Evolutionary conservation across 768 basidiomycete species (phyloP).

Genomic region (Lactifluus hygrophoroides): DNA sequence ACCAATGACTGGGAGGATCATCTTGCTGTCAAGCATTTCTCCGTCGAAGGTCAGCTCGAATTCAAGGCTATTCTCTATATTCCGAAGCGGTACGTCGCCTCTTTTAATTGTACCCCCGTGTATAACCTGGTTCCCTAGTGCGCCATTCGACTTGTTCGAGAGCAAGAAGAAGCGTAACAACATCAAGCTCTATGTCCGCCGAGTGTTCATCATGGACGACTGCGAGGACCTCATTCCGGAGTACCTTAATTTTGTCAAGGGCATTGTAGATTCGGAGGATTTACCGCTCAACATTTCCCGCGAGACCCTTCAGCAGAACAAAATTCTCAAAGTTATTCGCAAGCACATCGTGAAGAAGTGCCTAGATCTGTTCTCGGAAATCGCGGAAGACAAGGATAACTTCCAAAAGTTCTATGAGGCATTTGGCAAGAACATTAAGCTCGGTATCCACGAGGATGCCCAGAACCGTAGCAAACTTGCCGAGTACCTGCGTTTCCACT

Average conservation of each 20-base stretch:
- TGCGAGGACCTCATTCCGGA: conserved; percentile 99
- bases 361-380: conserved; percentile 89
- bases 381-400: conserved; percentile 99
- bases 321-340: conserved; percentile 99
- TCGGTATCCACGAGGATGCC: conserved; percentile 98
- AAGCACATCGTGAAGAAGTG: conserved; percentile 99
- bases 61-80: conserved; percentile 99
- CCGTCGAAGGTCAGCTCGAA: conserved; percentile 99
- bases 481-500: conserved; percentile 97
- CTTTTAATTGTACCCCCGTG: conserved; percentile 7
- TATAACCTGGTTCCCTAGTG: conserved; percentile 37
- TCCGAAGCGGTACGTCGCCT: conserved; percentile 71
- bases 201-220: conserved; percentile 99
- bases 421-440: conserved; percentile 99
- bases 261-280: conserved; percentile 99
- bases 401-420: conserved; percentile 95
- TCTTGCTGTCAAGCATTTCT: conserved; percentile 99
- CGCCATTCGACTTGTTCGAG: conserved; percentile 99
- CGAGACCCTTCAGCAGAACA: conserved; percentile 99
- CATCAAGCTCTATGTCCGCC: conserved; percentile 99
- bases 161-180: conserved; percentile 99
- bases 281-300: conserved; percentile 99
- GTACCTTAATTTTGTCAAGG: conserved; percentile 99
- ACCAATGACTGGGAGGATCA: conserved; percentile 99
- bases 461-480: conserved; percentile 99